A percentile compares a stretch with the other conserved stretches of the same genome.
Evolutionary conservation across 2,329 filamentous ascomycete genomes (phyloP).

Genomic region (Cordyceps fumosorosea): DNA sequence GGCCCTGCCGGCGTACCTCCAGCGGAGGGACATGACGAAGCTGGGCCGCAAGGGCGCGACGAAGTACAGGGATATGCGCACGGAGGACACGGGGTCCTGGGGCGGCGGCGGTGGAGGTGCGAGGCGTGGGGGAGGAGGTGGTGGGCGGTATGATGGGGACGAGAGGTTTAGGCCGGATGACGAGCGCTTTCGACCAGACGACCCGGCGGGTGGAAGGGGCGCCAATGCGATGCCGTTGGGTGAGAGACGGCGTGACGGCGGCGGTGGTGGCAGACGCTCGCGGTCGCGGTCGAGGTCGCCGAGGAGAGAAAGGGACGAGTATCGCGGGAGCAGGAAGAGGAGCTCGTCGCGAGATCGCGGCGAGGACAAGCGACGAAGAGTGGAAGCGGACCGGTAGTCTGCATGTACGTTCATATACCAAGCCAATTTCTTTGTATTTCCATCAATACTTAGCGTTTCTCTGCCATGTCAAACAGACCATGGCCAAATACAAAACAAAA

Average conservation of each 20-base stretch:
- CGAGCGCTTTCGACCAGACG: constrained; percentile 38
- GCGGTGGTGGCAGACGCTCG: constrained; percentile 23
- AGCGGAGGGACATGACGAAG: constrained; percentile 89
- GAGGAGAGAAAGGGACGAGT: constrained; percentile 36
- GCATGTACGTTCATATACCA: not conserved
- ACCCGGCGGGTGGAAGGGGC: constrained; percentile 47
- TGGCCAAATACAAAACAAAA: not conserved
- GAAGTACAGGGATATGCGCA: constrained; percentile 80
- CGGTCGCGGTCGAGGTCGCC: constrained; percentile 45
- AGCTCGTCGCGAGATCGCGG: constrained; percentile 51
- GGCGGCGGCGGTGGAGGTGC: constrained; percentile 52
- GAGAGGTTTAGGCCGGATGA: constrained; percentile 63
- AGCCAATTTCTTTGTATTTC: not conserved
- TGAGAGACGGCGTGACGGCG: constrained; percentile 39
- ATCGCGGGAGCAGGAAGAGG: constrained; percentile 47
- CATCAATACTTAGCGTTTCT: constrained; percentile 2
- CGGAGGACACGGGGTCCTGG: constrained; percentile 87
- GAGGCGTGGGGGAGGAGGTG: constrained; percentile 19
- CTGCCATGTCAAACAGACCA: not conserved
- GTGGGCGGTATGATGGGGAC: constrained; percentile 37
- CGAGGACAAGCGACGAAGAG: constrained; percentile 52
- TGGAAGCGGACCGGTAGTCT: constrained; percentile 35
- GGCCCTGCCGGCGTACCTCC: constrained; percentile 81
- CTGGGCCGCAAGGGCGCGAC: constrained; percentile 87
- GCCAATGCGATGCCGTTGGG: constrained; percentile 67